phyloP scores from a whole-genome alignment of 805 yeast genomes.

The Starmerella scarabaei region DNA sequence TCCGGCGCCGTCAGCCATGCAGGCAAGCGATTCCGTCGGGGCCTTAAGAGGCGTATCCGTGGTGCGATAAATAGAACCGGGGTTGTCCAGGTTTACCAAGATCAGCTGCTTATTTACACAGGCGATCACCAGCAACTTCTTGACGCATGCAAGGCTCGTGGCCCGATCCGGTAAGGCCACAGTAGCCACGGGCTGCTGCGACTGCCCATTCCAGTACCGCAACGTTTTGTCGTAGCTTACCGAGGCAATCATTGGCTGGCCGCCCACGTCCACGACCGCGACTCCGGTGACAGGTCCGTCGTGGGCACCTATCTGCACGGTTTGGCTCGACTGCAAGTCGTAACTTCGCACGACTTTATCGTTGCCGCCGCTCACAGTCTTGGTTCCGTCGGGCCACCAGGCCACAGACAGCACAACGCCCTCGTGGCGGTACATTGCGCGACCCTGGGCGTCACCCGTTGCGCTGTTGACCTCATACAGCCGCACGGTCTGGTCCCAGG shows the following conservation, averaged over 20 bases:
- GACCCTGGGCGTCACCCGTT: slow-evolving; percentile 68
- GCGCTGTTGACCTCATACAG: slow-evolving; percentile 65
- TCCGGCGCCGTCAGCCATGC: slow-evolving; percentile 87
- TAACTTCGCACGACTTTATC: slow-evolving; percentile 77
- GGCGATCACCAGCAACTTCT: slow-evolving; percentile 77
- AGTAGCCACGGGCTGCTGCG: slow-evolving; percentile 63
- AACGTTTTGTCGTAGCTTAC: slow-evolving; percentile 96
- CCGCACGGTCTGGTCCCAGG: slow-evolving; percentile 93
- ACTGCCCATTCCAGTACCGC: slow-evolving; percentile 88
- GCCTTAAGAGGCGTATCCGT: slow-evolving; percentile 67
- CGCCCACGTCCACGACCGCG: slow-evolving; percentile 67
- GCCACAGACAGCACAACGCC: slow-evolving; percentile 74
- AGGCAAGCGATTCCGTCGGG: slow-evolving; percentile 72
- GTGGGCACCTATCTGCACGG: slow-evolving; percentile 75
- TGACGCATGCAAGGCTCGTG: slow-evolving; percentile 73
- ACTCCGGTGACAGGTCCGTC: slow-evolving; percentile 66
- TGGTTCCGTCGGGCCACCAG: slow-evolving; percentile 79
- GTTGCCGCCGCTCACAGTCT: slow-evolving; percentile 78
- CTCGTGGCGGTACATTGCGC: slow-evolving; percentile 80
- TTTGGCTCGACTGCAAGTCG: slow-evolving; percentile 71
- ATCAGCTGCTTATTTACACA: slow-evolving; percentile 80
- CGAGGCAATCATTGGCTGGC: slow-evolving; percentile 62
- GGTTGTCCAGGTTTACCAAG: slow-evolving; percentile 62
- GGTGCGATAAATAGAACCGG: slow-evolving; percentile 67
- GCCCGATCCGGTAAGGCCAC: slow-evolving; percentile 80